Conservation (phyloP, 495 filamentous ascomycete genomes). For the Poronia punctata region DNA sequence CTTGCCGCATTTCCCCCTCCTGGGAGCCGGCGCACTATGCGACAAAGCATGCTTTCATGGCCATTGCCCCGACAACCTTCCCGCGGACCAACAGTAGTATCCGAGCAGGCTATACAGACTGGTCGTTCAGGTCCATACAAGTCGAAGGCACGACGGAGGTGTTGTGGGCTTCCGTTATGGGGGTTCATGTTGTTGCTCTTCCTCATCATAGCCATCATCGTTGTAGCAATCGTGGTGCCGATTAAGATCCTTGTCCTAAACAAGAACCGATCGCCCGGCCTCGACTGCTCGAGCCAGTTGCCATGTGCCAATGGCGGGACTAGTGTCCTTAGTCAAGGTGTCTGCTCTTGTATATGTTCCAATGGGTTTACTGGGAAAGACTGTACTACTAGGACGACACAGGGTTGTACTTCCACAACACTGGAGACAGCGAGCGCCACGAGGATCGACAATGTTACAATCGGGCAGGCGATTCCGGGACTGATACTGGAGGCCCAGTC, state of each 20-base stretch:
- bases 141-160: constrained; percentile 27
- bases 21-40: constrained; percentile 44
- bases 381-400: constrained; percentile 55
- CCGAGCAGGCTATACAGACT: constrained; percentile 9
- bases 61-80: constrained; percentile 31
- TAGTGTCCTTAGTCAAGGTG: constrained; percentile 53
- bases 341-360: constrained; percentile 79
- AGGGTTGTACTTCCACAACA: constrained; percentile 64
- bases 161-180: constrained; percentile 81
- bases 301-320: constrained; percentile 77
- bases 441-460: constrained; percentile 59
- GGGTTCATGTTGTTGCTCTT: constrained; percentile 64
- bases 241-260: constrained; percentile 73
- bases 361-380: constrained; percentile 77
- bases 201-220: constrained; percentile 64
- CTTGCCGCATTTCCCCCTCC: constrained; percentile 88
- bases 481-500: constrained; percentile 56
- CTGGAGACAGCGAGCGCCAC: constrained; percentile 37
- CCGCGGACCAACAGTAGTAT: constrained; percentile 13
- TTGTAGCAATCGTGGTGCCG: constrained; percentile 83
- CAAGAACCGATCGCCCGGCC: constrained; percentile 25
- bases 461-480: constrained; percentile 70
- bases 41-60: constrained; percentile 35
- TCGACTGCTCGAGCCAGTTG: constrained; percentile 44
- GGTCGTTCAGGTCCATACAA: constrained; percentile 11